Conservation (phyloP, 768 basidiomycete genomes). For the Pulveroboletus sp. region DNA sequence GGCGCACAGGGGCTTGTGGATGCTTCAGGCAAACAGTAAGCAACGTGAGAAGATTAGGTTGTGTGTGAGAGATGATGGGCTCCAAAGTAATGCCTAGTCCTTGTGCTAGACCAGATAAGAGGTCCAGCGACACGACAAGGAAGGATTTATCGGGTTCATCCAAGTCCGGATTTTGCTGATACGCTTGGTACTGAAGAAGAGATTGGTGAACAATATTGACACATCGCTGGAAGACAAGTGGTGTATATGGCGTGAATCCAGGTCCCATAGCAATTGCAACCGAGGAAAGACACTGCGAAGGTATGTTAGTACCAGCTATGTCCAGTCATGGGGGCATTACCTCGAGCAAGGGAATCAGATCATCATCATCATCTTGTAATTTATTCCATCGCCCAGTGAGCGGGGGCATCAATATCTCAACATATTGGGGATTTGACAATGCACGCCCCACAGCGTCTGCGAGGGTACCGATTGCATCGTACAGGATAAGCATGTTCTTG, state of each 20-base stretch:
- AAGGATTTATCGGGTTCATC: conserved; percentile 97
- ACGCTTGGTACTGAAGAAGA: conserved; percentile 81
- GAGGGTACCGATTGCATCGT: conserved; percentile 97
- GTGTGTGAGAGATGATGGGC: conserved; percentile 58
- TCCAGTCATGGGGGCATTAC: conserved; percentile 40
- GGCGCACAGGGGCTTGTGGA: conserved; percentile 91
- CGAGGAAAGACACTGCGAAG: conserved; percentile 83
- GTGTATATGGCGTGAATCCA: conserved; percentile 83
- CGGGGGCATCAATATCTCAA: conserved; percentile 96
- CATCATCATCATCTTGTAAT: conserved; percentile 85
- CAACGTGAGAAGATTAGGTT: conserved; percentile 76
- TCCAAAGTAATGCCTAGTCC: conserved; percentile 81
- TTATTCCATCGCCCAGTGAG: conserved; percentile 87
- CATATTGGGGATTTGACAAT: conserved; percentile 77
- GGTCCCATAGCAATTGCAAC: conserved; percentile 94
- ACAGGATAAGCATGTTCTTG: conserved; percentile 97
- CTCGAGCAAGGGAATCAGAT: conserved; percentile 93
- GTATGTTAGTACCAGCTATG: neutral
- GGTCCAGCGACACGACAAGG: conserved; percentile 96
- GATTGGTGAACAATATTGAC: conserved; percentile 77
- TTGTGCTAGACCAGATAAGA: conserved; percentile 93
- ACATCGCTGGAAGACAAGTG: conserved; percentile 91
- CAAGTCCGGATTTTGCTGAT: conserved; percentile 80
- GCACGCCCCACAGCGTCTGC: conserved; percentile 94
- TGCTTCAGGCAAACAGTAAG: conserved; percentile 90